Percentiles rank a stretch among this genome's conserved stretches.
Evolutionary conservation across 202 grass and related monocot species (phyloP).

Genomic region (Carex arenaria): DNA sequence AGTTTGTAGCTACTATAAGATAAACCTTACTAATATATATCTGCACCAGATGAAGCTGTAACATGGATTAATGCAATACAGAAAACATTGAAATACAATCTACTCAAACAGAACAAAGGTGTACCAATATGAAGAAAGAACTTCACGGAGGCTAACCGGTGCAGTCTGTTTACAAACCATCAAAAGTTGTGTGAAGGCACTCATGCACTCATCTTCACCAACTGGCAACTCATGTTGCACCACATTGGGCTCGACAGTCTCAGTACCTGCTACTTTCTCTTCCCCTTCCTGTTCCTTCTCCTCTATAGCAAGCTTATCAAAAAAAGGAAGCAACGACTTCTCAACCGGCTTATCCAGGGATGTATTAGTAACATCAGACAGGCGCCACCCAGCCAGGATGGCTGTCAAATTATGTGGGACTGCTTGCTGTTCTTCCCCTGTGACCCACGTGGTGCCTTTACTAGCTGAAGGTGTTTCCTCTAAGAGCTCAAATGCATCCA

Average conservation of each 20-base stretch:
- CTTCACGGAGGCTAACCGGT: slow-evolving; percentile 55
- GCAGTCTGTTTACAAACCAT: slow-evolving; percentile 64
- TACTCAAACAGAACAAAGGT: background rate
- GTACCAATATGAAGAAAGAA: slow-evolving; percentile 71
- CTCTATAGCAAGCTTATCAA: slow-evolving; percentile 14
- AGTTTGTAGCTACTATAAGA: background rate
- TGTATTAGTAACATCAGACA: slow-evolving; percentile 58
- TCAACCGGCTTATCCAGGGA: background rate
- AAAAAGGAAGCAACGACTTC: slow-evolving; percentile 26
- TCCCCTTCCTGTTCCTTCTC: background rate
- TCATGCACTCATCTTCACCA: slow-evolving; percentile 39
- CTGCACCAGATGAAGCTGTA: background rate
- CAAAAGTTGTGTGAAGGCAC: slow-evolving; percentile 68
- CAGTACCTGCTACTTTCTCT: slow-evolving; percentile 17
- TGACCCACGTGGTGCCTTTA: slow-evolving; percentile 53
- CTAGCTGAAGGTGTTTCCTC: slow-evolving; percentile 85
- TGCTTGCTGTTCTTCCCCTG: slow-evolving; percentile 33
- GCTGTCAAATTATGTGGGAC: slow-evolving; percentile 45
- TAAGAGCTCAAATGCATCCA: slow-evolving; percentile 74
- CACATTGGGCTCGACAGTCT: slow-evolving; percentile 29
- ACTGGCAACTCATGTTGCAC: slow-evolving; percentile 28
- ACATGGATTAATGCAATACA: background rate
- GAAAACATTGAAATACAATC: background rate
- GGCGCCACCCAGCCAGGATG: slow-evolving; percentile 81
- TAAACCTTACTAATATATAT: background rate